Percentiles rank a stretch among this genome's conserved stretches.
Conservation (phyloP, 2,329 filamentous ascomycete species). For the Scedosporium boydii region DNA sequence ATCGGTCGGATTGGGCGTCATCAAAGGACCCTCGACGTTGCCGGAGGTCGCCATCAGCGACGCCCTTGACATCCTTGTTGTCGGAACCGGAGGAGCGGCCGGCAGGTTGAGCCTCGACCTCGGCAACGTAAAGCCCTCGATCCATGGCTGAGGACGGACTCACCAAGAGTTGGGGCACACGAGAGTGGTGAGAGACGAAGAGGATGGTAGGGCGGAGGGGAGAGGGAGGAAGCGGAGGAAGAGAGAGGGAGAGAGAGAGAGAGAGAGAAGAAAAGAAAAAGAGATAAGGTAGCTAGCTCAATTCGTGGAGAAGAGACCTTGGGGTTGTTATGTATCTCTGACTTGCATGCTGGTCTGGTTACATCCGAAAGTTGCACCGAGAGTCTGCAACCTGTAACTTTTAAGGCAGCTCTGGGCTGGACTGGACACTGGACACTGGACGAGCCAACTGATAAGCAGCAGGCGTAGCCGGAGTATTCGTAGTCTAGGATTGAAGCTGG, state of each 20-base stretch:
- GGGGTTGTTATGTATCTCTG: not conserved
- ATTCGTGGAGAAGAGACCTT: not conserved
- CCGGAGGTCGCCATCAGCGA: not conserved
- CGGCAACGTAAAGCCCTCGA: not conserved
- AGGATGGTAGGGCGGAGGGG: not conserved
- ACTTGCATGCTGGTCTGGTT: not conserved
- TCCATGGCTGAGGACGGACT: not conserved
- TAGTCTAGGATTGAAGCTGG: no score
- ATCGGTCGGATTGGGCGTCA: slow-evolving; percentile 40
- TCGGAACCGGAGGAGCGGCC: not conserved
- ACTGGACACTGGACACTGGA: not conserved
- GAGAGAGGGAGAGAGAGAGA: not conserved
- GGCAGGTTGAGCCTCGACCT: not conserved
- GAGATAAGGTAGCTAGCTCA: not conserved
- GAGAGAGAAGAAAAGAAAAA: not conserved
- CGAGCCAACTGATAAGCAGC: not conserved
- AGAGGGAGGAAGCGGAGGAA: not conserved
- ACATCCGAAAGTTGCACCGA: not conserved
- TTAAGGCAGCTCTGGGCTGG: not conserved
- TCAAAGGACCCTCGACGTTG: slow-evolving; percentile 9
- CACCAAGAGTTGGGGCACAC: not conserved
- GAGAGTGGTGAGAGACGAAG: not conserved
- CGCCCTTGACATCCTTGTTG: not conserved
- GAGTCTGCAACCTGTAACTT: not conserved
- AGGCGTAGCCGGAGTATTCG: no score